Conservation (phyloP, 2,329 filamentous ascomycete species). For the Colletotrichum sp. region DNA sequence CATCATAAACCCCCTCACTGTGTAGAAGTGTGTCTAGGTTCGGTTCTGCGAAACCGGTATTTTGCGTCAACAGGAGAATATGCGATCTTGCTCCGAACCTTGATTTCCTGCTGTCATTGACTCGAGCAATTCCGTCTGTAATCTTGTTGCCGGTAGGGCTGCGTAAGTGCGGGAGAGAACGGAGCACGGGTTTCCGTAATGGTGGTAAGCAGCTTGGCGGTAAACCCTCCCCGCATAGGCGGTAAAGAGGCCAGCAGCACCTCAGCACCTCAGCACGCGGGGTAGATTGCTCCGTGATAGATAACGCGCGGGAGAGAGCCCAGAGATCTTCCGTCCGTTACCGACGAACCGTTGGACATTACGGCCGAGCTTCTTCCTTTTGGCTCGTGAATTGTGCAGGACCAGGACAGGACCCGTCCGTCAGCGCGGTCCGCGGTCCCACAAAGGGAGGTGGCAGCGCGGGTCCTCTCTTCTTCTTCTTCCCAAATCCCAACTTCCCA, state of each 20-base stretch:
- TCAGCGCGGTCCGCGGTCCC: not conserved
- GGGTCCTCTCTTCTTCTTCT: not conserved
- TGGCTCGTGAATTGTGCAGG: not conserved
- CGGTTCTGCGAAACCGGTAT: not conserved
- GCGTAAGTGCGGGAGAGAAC: not conserved
- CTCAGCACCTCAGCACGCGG: not conserved
- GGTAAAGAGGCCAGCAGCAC: not conserved
- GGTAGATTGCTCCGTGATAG: not conserved
- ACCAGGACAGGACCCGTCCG: not conserved
- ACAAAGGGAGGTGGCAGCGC: slow-evolving; percentile 1
- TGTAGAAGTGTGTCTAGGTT: not conserved
- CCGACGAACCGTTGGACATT: not conserved
- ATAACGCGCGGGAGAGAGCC: not conserved
- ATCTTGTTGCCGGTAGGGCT: not conserved
- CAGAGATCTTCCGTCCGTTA: not conserved
- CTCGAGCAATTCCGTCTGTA: not conserved
- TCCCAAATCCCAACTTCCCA: not conserved
- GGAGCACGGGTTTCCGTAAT: not conserved
- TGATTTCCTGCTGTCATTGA: not conserved
- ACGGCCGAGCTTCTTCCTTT: not conserved
- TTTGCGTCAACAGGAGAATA: not conserved
- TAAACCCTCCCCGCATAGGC: not conserved
- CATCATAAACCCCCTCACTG: not conserved
- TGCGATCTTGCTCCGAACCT: not conserved
- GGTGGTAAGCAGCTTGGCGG: not conserved